These are phyloP conservation scores for Verticillium tricorpus DNA, from an alignment of 2,329 filamentous ascomycete species.

Conservation along the genomic window DNA sequence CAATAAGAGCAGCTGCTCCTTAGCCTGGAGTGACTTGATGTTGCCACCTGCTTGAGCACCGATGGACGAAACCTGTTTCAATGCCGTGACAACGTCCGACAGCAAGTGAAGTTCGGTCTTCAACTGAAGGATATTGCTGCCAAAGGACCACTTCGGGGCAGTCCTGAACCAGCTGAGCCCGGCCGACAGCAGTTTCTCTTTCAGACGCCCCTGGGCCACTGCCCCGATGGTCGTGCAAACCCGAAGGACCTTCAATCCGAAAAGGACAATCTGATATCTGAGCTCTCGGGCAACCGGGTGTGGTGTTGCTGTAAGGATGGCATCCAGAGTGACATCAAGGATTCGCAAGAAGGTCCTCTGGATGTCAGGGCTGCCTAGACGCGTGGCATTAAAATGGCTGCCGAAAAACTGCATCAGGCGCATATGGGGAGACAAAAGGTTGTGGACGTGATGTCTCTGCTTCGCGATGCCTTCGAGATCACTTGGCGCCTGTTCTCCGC, in stretches of 20 bases:
- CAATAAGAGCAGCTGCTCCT: slow-evolving; percentile 77
- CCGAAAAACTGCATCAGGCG: slow-evolving; percentile 82
- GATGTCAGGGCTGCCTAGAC: slow-evolving; percentile 77
- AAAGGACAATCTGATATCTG: slow-evolving; percentile 83
- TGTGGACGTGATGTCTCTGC: slow-evolving; percentile 73
- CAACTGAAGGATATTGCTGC: slow-evolving; percentile 86
- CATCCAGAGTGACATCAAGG: slow-evolving; percentile 72
- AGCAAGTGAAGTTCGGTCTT: slow-evolving; percentile 88
- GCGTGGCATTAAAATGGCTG: slow-evolving; percentile 91
- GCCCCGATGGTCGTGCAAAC: slow-evolving; percentile 63
- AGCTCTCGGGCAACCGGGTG: slow-evolving; percentile 89
- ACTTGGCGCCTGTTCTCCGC: slow-evolving; percentile 88
- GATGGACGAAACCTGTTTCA: slow-evolving; percentile 61
- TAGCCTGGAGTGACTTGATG: slow-evolving; percentile 65
- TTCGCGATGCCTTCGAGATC: slow-evolving; percentile 71
- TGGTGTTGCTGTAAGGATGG: slow-evolving; percentile 62
- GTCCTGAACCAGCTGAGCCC: slow-evolving; percentile 85
- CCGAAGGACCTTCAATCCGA: slow-evolving; percentile 73
- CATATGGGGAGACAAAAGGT: slow-evolving; percentile 81
- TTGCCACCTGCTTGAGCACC: slow-evolving; percentile 48
- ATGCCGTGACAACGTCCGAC: slow-evolving; percentile 63
- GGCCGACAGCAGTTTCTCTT: slow-evolving; percentile 83
- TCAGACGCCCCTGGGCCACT: slow-evolving; percentile 71
- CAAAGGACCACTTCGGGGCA: slow-evolving; percentile 87
- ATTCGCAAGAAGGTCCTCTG: slow-evolving; percentile 79